A percentile compares a stretch with the other conserved stretches of the same genome.
Conservation (phyloP, 108 stramenopile genomes). For the Conticribra guillardii region DNA sequence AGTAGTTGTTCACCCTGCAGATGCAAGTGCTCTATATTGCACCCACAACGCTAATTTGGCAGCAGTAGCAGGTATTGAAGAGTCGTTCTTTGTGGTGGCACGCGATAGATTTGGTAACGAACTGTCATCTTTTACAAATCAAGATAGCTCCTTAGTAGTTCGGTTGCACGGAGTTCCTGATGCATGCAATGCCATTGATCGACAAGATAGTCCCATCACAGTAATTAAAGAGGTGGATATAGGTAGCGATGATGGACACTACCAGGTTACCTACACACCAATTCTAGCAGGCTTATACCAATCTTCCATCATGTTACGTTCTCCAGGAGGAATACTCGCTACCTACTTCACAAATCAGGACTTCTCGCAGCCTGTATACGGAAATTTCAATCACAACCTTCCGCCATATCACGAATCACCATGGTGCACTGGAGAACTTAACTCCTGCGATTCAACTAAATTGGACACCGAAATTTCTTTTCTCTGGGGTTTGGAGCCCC, state of each 20-base stretch:
- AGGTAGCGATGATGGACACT: slow-evolving; percentile 64
- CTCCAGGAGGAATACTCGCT: slow-evolving; percentile 71
- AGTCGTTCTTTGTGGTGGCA: slow-evolving; percentile 58
- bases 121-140: slow-evolving; percentile 35
- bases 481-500: slow-evolving; percentile 65
- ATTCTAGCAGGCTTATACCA: slow-evolving; percentile 64
- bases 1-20: slow-evolving; percentile 55
- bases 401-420: slow-evolving; percentile 46
- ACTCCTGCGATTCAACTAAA: slow-evolving; percentile 67
- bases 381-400: slow-evolving; percentile 45
- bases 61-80: slow-evolving; percentile 64
- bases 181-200: slow-evolving; percentile 25
- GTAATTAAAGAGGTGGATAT: slow-evolving; percentile 18
- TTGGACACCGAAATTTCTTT: slow-evolving; percentile 63
- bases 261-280: slow-evolving; percentile 60
- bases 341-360: slow-evolving; percentile 69
- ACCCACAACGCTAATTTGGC: slow-evolving; percentile 53
- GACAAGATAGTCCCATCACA: slow-evolving; percentile 13
- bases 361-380: slow-evolving; percentile 70
- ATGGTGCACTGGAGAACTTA: slow-evolving; percentile 45
- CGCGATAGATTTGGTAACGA: slow-evolving; percentile 78
- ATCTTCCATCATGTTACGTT: slow-evolving; percentile 48
- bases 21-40: slow-evolving; percentile 51
- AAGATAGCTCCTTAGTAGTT: slow-evolving; percentile 26
- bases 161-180: slow-evolving; percentile 40